These are phyloP conservation scores for Pseudozyma sp. DNA, from an alignment of 1,284 basidiomycete genomes.

Conservation along the genomic window DNA sequence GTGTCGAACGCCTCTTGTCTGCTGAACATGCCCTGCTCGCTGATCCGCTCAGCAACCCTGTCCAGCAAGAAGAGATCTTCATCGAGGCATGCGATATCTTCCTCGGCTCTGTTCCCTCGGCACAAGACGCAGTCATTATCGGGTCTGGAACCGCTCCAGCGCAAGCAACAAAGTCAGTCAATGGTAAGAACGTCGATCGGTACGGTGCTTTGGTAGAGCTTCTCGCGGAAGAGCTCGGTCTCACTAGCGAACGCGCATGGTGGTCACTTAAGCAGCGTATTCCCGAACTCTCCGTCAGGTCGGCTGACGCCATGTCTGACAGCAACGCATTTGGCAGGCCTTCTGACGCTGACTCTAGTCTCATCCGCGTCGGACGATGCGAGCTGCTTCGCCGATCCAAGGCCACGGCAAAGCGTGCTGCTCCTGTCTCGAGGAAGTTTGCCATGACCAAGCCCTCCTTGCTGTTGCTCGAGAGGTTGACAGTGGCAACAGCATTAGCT, in stretches of 20 bases:
- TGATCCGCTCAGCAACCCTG: constrained; percentile 74
- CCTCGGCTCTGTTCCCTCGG: constrained; percentile 76
- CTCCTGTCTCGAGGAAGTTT: constrained; percentile 72
- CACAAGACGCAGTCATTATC: constrained; percentile 9
- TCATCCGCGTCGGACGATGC: constrained; percentile 45
- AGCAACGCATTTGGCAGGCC: not conserved
- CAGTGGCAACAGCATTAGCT: constrained; percentile 77
- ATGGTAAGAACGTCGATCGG: constrained; percentile 43
- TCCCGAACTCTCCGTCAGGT: constrained; percentile 53
- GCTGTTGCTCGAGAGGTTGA: constrained; percentile 83
- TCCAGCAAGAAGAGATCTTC: constrained; percentile 88
- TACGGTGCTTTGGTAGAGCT: constrained; percentile 45
- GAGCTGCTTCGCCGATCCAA: constrained; percentile 43
- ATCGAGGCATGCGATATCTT: constrained; percentile 92
- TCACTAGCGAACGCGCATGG: constrained; percentile 58
- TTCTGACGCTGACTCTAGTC: constrained; percentile 16
- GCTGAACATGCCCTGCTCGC: constrained; percentile 17
- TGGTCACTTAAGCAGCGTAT: constrained; percentile 55
- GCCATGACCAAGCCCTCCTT: constrained; percentile 90
- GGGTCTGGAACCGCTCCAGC: not conserved
- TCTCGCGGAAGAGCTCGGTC: constrained; percentile 54
- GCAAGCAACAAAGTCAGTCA: constrained; percentile 7
- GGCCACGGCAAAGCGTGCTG: constrained; percentile 23
- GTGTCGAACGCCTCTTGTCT: constrained; percentile 75
- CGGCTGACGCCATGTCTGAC: constrained; percentile 6